These are phyloP conservation scores for Colletotrichum neosansevieriae DNA, from an alignment of 2,329 filamentous ascomycete species.

Conservation along the genomic window DNA sequence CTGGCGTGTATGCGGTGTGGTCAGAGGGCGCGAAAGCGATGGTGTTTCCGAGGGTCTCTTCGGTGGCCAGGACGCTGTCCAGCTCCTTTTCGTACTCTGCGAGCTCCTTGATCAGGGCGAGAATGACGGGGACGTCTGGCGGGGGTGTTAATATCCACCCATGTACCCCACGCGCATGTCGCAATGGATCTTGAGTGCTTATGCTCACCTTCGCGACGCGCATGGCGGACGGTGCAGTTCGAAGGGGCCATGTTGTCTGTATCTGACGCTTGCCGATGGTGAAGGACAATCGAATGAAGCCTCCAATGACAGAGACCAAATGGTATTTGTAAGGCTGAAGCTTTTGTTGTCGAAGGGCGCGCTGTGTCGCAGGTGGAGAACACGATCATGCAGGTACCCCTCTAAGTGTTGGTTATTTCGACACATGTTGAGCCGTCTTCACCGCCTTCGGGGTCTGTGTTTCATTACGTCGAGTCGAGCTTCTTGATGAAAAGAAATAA, in stretches of 20 bases:
- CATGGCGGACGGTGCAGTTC: constrained; percentile 63
- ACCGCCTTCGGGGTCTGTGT: constrained; percentile 22
- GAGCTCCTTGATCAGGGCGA: constrained; percentile 84
- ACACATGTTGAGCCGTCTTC: constrained; percentile 2
- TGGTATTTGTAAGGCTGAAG: constrained; percentile 2
- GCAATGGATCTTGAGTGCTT: neutral
- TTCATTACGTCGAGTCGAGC: constrained; percentile 11
- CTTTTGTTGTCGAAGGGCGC: constrained; percentile 22
- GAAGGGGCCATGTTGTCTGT: constrained; percentile 47
- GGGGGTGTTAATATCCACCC: constrained; percentile 18
- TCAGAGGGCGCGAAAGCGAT: constrained; percentile 79
- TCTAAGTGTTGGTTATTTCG: neutral
- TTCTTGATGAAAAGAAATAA: neutral
- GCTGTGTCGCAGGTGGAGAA: constrained; percentile 33
- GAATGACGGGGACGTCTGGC: constrained; percentile 84
- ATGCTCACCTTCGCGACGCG: constrained; percentile 67
- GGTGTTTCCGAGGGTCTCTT: constrained; percentile 77
- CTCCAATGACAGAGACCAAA: neutral
- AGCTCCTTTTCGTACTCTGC: constrained; percentile 88
- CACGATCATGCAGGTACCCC: constrained; percentile 1
- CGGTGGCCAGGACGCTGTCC: constrained; percentile 81
- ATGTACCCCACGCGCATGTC: neutral
- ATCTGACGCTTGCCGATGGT: neutral
- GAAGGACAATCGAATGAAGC: neutral
- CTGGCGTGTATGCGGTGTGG: constrained; percentile 50